These are phyloP conservation scores for Lachnellula arida DNA, from an alignment of 2,329 filamentous ascomycete genomes.

Conservation along the genomic window DNA sequence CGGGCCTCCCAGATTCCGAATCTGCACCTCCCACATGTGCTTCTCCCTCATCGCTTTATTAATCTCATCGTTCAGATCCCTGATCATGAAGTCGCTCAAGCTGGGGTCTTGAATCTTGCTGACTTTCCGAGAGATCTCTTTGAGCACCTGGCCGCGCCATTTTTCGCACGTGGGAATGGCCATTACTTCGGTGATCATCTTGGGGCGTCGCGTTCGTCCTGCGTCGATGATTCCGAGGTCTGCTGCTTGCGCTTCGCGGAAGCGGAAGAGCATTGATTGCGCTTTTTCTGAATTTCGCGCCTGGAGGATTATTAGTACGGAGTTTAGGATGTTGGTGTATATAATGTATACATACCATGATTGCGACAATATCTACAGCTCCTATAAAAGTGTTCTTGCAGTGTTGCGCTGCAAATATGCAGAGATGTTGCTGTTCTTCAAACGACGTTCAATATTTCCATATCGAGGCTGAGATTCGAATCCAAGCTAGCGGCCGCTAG, in stretches of 20 bases:
- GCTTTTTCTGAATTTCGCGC: constrained; percentile 98
- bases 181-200: constrained; percentile 81
- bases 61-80: constrained; percentile 98
- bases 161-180: constrained; percentile 87
- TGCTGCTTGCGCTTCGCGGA: constrained; percentile 93
- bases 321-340: no score
- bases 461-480: not conserved
- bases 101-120: constrained; percentile 88
- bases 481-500: constrained; percentile 12
- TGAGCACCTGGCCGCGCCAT: constrained; percentile 96
- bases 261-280: constrained; percentile 99
- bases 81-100: constrained; percentile 94
- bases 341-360: constrained; percentile 23
- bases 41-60: constrained; percentile 99
- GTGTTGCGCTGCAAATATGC: not conserved
- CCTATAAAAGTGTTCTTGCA: not conserved
- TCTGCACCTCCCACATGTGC: constrained; percentile 98
- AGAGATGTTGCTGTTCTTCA: not conserved
- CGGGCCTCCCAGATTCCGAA: constrained; percentile 89
- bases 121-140: constrained; percentile 95
- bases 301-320: constrained; percentile 38
- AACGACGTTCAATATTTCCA: not conserved
- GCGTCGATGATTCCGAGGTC: constrained; percentile 95
- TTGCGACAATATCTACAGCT: constrained; percentile 11
- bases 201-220: constrained; percentile 82